Evolutionary conservation across 1,284 basidiomycete species (phyloP).

Genomic region (Puccinia coronata): DNA sequence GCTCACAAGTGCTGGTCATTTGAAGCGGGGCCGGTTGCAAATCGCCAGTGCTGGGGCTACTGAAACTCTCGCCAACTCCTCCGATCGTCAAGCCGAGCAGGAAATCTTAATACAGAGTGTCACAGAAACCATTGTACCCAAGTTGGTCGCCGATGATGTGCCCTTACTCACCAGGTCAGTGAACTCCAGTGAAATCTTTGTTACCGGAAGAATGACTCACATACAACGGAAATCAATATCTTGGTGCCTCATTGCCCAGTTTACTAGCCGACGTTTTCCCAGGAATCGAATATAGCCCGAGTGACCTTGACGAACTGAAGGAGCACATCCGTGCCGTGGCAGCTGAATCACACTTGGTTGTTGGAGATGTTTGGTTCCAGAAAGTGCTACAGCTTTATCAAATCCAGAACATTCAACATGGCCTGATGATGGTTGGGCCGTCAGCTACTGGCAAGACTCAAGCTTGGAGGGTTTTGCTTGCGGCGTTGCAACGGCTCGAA

Average conservation of each 20-base stretch:
- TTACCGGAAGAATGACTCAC: too few relatives aligned
- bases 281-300: constrained; percentile 84
- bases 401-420: constrained; percentile 99
- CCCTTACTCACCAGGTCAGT: constrained; percentile 81
- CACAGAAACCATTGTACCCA: constrained; percentile 98
- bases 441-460: constrained; percentile 97
- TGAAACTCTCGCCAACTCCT: constrained; percentile 63
- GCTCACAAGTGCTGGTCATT: constrained; percentile 90
- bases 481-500: constrained; percentile 86
- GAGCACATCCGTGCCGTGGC: constrained; percentile 85
- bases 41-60: constrained; percentile 59
- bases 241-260: constrained; percentile 61
- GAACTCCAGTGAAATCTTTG: constrained; percentile 15
- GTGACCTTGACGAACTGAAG: constrained; percentile 80
- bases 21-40: constrained; percentile 85
- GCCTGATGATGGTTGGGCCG: constrained; percentile 98
- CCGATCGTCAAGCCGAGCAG: constrained; percentile 78
- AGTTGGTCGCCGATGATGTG: constrained; percentile 95
- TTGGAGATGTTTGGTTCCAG: constrained; percentile 84
- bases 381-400: constrained; percentile 98
- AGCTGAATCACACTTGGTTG: constrained; percentile 76
- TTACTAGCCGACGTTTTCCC: constrained; percentile 97
- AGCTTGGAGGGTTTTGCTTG: constrained; percentile 91
- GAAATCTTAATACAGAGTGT: constrained; percentile 98
- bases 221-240: not conserved